Evolutionary conservation across 2,329 filamentous ascomycete genomes (phyloP).

Genomic region (Apiospora koreana): DNA sequence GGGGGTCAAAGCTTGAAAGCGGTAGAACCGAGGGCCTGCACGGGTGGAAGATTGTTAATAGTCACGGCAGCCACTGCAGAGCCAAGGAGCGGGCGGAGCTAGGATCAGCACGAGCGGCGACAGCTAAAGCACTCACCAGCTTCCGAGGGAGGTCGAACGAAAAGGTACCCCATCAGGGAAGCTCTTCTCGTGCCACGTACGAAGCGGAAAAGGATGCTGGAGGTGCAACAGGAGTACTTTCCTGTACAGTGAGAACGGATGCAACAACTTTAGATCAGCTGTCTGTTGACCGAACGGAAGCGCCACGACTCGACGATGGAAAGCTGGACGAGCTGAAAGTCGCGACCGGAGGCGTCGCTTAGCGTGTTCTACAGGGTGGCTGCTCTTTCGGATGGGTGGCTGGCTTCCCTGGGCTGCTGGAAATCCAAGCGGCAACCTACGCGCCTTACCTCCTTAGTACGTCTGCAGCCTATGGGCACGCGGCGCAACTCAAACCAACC

Average conservation of each 20-base stretch:
- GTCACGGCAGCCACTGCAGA: neutral
- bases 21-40: neutral
- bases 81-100: neutral
- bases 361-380: neutral
- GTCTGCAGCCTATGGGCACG: too few species aligned
- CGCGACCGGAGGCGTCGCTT: neutral
- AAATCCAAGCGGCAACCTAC: too few species aligned
- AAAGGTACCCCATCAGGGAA: neutral
- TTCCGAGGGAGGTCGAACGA: neutral
- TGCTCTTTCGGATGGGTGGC: neutral
- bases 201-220: constrained; percentile 1
- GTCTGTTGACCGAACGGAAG: neutral
- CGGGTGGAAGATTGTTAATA: neutral
- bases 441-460: neutral
- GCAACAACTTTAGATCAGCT: neutral
- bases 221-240: neutral
- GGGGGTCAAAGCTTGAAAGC: neutral
- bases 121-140: neutral
- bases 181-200: neutral
- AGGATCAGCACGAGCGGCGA: neutral
- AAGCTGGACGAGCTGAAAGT: constrained; percentile 1
- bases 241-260: neutral
- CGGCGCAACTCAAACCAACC: too few species aligned
- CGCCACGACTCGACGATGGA: neutral
- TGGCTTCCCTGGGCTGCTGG: neutral